Evolutionary conservation across 1,284 basidiomycete species (phyloP).

Genomic region (Trametes polyzona): DNA sequence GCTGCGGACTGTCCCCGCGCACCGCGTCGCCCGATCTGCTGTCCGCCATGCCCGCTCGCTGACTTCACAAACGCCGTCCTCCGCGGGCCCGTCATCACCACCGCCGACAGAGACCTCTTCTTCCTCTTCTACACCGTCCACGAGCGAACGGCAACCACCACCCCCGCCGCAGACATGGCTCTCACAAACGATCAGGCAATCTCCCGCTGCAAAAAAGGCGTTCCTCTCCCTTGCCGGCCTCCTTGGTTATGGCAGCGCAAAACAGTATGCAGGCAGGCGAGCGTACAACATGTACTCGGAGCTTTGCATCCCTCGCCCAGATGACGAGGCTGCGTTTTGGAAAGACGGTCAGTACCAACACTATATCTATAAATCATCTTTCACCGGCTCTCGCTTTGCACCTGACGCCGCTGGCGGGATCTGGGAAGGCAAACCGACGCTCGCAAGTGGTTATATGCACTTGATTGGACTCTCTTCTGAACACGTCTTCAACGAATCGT

Average conservation of each 20-base stretch:
- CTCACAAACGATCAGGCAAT: slow-evolving; percentile 56
- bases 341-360: slow-evolving; percentile 51
- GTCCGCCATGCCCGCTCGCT: slow-evolving; percentile 1
- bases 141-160: not conserved
- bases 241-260: slow-evolving; percentile 65
- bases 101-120: not conserved
- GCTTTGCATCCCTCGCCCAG: slow-evolving; percentile 58
- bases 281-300: slow-evolving; percentile 62
- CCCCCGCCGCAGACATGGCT: slow-evolving; percentile 50
- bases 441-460: no score
- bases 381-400: no score
- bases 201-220: slow-evolving; percentile 50
- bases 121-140: no score
- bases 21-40: not conserved
- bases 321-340: slow-evolving; percentile 70
- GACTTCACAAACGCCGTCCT: not conserved
- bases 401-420: no score
- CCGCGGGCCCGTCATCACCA: not conserved
- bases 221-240: slow-evolving; percentile 55
- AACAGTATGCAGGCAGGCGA: slow-evolving; percentile 63
- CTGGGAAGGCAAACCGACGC: no score
- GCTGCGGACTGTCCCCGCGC: not conserved
- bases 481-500: no score
- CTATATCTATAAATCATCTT: not conserved
- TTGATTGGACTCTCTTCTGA: no score